Base-by-base conservation (phyloP, 1,284 basidiomycete species). In the Hemileia vastatrix region DNA sequence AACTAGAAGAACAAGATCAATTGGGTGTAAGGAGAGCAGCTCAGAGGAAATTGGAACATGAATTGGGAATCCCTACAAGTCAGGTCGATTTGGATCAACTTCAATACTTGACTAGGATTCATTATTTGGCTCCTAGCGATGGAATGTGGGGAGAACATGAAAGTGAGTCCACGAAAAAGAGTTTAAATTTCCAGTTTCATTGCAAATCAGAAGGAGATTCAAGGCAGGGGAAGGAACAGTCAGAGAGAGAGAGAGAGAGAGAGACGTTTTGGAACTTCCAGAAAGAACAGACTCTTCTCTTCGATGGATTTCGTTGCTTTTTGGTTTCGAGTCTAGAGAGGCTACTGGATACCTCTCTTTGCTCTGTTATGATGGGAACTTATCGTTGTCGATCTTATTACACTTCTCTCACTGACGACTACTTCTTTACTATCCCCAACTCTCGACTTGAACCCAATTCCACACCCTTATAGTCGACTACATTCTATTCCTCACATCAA, bases 101-200 rank as follows among this genome's bases (percentile, higher is more conserved):
- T 55, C 73, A 76, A 61, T 76, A 71, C 53, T 67, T 76, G 9
- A 76, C 74, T 2, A 64, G 74, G 13, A 76, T 76, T 54, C 74
- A 76, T 65, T 76, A 76, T 57, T 63, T 76, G 18, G 74, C 74
- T 0, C 69, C 72, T 18, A 70, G 69, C 56, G 66, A 69, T 49
- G 71, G 71, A 32, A 64, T 69, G n/a, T 76, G 74, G 74, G 74
- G 74, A 23, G 74, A 76, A 60, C 74, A 76, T 66, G 74, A 76
- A 63, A 74, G 69, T 71, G 66, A 54, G 69, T 64, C 5, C 6
- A 2, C n/a, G n/a, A n/a, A n/a, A n/a, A n/a, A n/a, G n/a, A n/a
- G n/a, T n/a, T n/a, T n/a, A n/a, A n/a, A n/a, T n/a, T n/a, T n/a
- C n/a, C n/a, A n/a, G n/a, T n/a, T n/a, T n/a, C n/a, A n/a, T n/a